Conservation (phyloP, 179 eudicot genomes). For the Spinacia oleracea region DNA sequence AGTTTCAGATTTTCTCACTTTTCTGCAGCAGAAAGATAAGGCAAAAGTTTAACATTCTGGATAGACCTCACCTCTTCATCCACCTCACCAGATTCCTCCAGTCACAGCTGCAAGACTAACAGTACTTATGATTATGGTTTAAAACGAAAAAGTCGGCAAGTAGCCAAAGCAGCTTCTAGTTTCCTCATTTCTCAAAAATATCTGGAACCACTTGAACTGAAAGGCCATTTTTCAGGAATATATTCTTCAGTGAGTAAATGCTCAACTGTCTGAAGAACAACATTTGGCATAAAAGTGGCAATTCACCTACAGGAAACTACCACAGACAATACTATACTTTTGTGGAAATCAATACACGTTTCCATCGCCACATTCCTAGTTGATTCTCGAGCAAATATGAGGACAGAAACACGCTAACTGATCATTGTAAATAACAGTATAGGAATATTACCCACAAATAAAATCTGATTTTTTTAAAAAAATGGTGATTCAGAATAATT, state of each 20-base stretch:
- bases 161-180: conserved; percentile 14
- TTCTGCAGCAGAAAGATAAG: conserved; percentile 8
- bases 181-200: conserved; percentile 29
- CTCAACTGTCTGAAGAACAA: conserved; percentile 21
- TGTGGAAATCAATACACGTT: conserved; percentile 3
- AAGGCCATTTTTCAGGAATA: conserved; percentile 15
- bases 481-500: conserved; percentile 20
- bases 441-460: conserved; percentile 24
- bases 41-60: conserved; percentile 17
- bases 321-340: conserved; percentile 1
- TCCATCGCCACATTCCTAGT: conserved; percentile 23
- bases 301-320: conserved; percentile 15
- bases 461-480: neutral
- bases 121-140: neutral
- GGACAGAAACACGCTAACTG: neutral
- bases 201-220: conserved; percentile 26
- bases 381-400: conserved; percentile 23
- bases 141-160: neutral
- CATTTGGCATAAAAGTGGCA: conserved; percentile 9
- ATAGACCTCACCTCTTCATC: conserved; percentile 27
- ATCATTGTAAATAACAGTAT: neutral
- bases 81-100: conserved; percentile 29
- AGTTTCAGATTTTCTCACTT: neutral
- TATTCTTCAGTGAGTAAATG: conserved; percentile 15
- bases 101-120: conserved; percentile 10